Evolutionary conservation across 2,329 filamentous ascomycete species (phyloP).

Genomic region (Corniculantispora saksenae): DNA sequence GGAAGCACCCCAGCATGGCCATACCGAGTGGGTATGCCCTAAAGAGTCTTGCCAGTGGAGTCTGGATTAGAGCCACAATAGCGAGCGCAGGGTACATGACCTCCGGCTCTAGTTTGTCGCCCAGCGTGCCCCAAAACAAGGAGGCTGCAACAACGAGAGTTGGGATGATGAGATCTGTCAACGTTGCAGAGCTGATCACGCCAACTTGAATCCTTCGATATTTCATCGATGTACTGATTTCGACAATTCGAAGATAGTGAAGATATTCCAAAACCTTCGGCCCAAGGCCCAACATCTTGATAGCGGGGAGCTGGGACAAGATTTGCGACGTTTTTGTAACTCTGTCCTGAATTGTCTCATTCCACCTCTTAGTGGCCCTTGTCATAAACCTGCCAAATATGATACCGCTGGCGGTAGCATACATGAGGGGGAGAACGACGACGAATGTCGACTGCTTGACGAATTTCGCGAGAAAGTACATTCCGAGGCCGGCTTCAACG

Average conservation of each 20-base stretch:
- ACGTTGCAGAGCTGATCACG: neutral
- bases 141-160: neutral
- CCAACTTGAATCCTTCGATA: neutral
- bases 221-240: neutral
- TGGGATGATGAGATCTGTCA: neutral
- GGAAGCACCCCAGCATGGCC: slow-evolving; percentile 8
- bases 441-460: neutral
- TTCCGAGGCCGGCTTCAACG: neutral
- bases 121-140: neutral
- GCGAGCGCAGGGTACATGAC: neutral
- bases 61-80: neutral
- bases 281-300: slow-evolving; percentile 3
- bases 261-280: neutral
- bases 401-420: neutral
- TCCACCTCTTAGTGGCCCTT: neutral
- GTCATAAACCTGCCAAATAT: neutral
- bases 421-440: neutral
- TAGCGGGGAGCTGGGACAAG: neutral
- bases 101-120: neutral
- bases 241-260: neutral
- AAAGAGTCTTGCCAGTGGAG: neutral
- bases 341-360: neutral
- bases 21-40: neutral
- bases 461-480: neutral
- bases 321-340: slow-evolving; percentile 4